These are phyloP conservation scores for Penicillium roqueforti DNA, from an alignment of 495 filamentous ascomycete species.

Conservation along the genomic window DNA sequence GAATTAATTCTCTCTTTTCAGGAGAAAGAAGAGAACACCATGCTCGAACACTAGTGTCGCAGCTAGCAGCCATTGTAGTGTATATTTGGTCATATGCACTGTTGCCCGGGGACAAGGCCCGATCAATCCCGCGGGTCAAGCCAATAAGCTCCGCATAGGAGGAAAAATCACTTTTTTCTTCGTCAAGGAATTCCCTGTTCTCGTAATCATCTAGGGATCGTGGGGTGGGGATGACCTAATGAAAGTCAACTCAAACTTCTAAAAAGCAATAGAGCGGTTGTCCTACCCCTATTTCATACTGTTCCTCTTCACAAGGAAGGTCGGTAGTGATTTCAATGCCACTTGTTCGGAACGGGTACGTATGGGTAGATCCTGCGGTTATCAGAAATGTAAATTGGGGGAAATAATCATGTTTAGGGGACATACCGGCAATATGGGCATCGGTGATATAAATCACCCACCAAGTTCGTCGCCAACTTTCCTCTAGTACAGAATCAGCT, in stretches of 20 bases:
- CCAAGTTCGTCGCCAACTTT: constrained; percentile 31
- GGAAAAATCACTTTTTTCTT: constrained; percentile 14
- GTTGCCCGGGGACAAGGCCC: constrained; percentile 8
- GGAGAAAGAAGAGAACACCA: constrained; percentile 16
- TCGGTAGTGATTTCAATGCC: constrained; percentile 12
- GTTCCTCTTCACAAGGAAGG: constrained; percentile 19
- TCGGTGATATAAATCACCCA: constrained; percentile 29
- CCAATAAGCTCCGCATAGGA: constrained; percentile 20
- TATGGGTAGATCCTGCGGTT: constrained; percentile 10
- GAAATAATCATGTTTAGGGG: neutral
- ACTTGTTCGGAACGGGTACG: constrained; percentile 19
- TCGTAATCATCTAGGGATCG: constrained; percentile 19
- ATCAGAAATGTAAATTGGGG: neutral
- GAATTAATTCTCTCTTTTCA: constrained; percentile 13
- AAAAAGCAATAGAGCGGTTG: neutral
- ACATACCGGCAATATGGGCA: constrained; percentile 24
- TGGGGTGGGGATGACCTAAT: constrained; percentile 12
- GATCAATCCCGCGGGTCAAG: constrained; percentile 15
- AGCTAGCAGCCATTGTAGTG: constrained; percentile 7
- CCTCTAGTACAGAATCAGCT: constrained; percentile 18
- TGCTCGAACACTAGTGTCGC: constrained; percentile 13
- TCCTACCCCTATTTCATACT: constrained; percentile 16
- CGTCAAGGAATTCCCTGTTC: constrained; percentile 16
- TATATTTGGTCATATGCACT: constrained; percentile 5
- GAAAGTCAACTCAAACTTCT: neutral